These are phyloP conservation scores for Solanum sejunctum DNA, from an alignment of 257 asterid species.

Conservation along the genomic window DNA sequence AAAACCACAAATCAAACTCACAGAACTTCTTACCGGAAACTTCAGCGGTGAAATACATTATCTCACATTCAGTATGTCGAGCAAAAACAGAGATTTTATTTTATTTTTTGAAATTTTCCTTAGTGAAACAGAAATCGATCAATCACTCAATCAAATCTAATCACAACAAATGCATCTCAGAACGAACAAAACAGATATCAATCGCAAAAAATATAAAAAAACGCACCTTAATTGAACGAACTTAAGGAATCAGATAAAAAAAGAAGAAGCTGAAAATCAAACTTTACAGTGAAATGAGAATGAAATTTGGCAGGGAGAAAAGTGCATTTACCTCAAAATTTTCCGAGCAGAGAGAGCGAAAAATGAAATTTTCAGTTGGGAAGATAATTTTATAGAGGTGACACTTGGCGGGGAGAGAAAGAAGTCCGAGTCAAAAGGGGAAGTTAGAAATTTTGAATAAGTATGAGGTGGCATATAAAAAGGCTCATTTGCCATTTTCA, in stretches of 20 bases:
- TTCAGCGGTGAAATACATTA: not conserved
- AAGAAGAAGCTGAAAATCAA: not conserved
- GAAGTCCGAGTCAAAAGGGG: not conserved
- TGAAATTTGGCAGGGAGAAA: not conserved
- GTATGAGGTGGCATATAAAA: no score
- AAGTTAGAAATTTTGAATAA: not conserved
- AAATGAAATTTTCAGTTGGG: not conserved
- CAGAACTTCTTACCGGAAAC: not conserved
- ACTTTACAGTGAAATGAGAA: not conserved
- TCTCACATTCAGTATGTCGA: not conserved
- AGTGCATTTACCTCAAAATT: not conserved
- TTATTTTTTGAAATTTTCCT: not conserved
- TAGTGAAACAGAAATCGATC: not conserved
- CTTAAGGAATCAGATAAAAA: not conserved
- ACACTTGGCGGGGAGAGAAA: not conserved
- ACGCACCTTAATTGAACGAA: not conserved
- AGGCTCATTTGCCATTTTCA: no score
- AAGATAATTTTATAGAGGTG: not conserved
- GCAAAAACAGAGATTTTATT: not conserved
- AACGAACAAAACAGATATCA: not conserved
- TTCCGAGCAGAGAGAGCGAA: not conserved
- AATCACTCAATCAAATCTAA: not conserved
- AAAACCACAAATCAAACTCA: not conserved
- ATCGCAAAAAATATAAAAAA: not conserved
- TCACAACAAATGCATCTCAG: not conserved